Base-by-base conservation (phyloP, 2,329 filamentous ascomycete species). In the Colletotrichum sidae region DNA sequence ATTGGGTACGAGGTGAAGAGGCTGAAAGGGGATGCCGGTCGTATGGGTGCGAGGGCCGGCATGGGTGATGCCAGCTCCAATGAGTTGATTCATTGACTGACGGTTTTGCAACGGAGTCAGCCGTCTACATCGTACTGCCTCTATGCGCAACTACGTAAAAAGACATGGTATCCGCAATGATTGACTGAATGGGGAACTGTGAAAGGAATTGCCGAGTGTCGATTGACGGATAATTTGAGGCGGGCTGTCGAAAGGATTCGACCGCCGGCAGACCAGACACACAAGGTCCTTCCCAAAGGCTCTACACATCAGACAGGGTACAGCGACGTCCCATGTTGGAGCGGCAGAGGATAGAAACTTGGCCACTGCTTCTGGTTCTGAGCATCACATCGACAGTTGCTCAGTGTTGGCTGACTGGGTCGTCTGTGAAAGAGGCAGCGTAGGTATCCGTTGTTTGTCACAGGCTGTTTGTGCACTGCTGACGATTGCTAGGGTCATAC, bases 1-100 rank as follows among this genome's bases (percentile, higher is more conserved):
- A 49, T 58, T 59, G 54, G 60, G 60, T 65, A 62, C 58, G 52
- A 62, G 58, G 50, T 53, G 47, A 39, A 44, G 63, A 65, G 58
- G 63, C 63, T 65, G 58, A 57, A 65, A 65, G 58, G 53, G 49
- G 63, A 42, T 57, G 63, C 58, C 15, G 47, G 63, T 45, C 52
- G 33, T 52, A 47, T 62, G 58, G 47, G 38, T 62, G 63, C 39
- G 46, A 42, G 37, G 37, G 44, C 34, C 46, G 49, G 47, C 63
- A 65, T 62, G 63, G 63, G 34, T 62, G 39, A 45, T 52, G 63
- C 46, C 49, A 35, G 62, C 35, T 41, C 11, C 37, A 46, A 47
- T n/a, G 34, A 25, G 25, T 25, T 5, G 51, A 37, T 50, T n/a
- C 38, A 8, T 34, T 7, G 47, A 49, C 11, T 12, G 51, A 10